Conservation (phyloP, 2,329 filamentous ascomycete species). For the Colletotrichum incanum region DNA sequence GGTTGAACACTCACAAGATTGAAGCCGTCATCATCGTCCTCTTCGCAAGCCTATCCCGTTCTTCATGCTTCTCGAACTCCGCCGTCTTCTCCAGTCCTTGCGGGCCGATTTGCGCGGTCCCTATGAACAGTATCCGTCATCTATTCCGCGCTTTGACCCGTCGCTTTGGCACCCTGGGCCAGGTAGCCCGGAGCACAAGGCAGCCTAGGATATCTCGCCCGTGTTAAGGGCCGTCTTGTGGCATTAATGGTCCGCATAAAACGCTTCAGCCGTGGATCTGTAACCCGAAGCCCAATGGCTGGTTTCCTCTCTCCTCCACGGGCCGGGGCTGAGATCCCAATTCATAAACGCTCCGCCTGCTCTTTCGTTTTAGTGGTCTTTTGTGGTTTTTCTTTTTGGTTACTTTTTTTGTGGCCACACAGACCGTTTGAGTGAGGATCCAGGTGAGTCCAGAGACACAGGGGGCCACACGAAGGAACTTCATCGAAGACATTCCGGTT, state of each 20-base stretch:
- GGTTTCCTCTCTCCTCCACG: not conserved
- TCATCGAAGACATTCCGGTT: not conserved
- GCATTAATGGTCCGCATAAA: conserved; percentile 24
- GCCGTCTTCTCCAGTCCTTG: not conserved
- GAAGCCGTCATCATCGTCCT: not conserved
- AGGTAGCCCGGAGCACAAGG: conserved; percentile 22
- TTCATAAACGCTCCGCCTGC: not conserved
- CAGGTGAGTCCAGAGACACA: not conserved
- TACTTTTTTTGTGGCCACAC: not conserved
- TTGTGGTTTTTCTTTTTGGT: no score
- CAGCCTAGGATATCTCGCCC: conserved; percentile 19
- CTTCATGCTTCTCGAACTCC: not conserved
- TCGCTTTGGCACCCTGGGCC: conserved; percentile 9
- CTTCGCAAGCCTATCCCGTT: not conserved
- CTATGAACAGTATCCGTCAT: not conserved
- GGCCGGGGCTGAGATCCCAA: not conserved
- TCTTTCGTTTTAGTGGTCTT: no score
- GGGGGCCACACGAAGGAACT: not conserved
- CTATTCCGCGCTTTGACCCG: conserved; percentile 31
- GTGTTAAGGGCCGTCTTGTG: not conserved
- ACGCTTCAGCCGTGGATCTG: conserved; percentile 22
- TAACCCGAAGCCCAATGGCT: conserved; percentile 1
- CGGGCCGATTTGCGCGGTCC: not conserved
- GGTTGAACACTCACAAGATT: not conserved
- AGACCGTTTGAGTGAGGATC: not conserved